Base-by-base conservation (phyloP, 2,329 filamentous ascomycete genomes). In the Cordyceps tenuipes region DNA sequence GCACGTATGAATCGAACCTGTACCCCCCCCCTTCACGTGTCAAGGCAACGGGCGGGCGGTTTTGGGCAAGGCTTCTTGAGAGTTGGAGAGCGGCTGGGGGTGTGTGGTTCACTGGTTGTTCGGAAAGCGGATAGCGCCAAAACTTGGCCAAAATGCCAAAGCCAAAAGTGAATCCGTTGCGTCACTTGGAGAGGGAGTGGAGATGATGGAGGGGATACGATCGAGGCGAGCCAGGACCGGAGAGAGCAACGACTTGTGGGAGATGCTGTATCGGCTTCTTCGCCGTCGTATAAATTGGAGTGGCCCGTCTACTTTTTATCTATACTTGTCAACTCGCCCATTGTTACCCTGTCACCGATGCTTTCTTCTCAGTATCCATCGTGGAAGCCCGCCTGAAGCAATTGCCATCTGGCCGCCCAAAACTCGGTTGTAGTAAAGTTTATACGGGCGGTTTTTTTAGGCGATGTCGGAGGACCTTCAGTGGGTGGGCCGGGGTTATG, bases 11-110 rank as follows among this genome's bases (percentile, higher is more conserved):
- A 57, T 57, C 46, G 55, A 21, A 10, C 50, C n/a, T 48, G 9
- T 10, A 36, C 34, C 21, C 46, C 64, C 66, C 23, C 23, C 4
- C 71, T 72, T 72, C 70, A 72, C 70, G 68, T 72, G 70, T 70
- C 69, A 71, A 52, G 41, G 34, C 55, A 50, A 34, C 31, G 31
- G 54, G 54, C 21, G 31, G 44, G 29, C 53, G 53, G 48, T 50
- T 50, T 55, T 19, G n/a, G 39, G 17, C 36, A 13, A 21, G 43
- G 34, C 51, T 49, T 50, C 29, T 48, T 29, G 54, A 10, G 9
- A 21, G n/a, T 56, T 46, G 53, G 41, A 56, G 53, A 56, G 23
- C 17, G 51, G 12, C 34, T 12, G 31, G 17, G 31, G 17, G n/a
- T n/a, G n/a, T 41, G 46, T 59, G 48, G 56, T 46, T n/a, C n/a